Evolutionary conservation across 179 eudicot genomes (phyloP), one percentile per base, ranked within the genome.

Genomic region (Drosera spatulata): DNA sequence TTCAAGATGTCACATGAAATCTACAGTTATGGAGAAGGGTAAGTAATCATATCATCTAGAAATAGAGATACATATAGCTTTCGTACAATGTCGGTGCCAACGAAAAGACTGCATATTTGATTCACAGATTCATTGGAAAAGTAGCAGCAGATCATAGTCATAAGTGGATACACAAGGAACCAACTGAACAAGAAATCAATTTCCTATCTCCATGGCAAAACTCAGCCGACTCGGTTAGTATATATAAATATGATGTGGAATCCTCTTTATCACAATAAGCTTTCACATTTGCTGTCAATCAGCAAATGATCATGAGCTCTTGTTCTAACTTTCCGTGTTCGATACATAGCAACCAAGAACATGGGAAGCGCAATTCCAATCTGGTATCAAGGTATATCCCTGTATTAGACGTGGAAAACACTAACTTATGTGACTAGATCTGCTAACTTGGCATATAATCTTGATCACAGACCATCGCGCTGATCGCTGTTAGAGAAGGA

Each of bases 1-100:
- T 78, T 78, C 67, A 78, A 78, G 69, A 78, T 78, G 82, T 78
- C 82, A 63, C 82, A 78, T 74, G 82, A 78, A 74, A 74, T 78
- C 33, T 78, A 78, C 66, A 78, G 74, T 40, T 78, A 68, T 43
- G 82, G 82, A 51, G 82, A 78, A 78, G 82, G 82, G 82, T 77
- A 73, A n/a, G 22, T 51, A 43, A 7, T 43, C 8, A 43, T 4
- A 1, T 43, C 8, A 7, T 43, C 8, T 43, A 4, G 6, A 43
- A 43, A 43, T 4, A 7, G 5, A 43, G 5, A 43, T 51, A 12
- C 22, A 5, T 5, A 51, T 51, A n/a, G 11, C 51, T 11, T 51
- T 22, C 33, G 33, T 22, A 22, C 0, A 22, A 22, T 22, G 33
- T 22, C 33, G 33, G 33, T 22, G 33, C 33, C 13, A 49, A 49